These are phyloP conservation scores for Xylaria sp. DNA, from an alignment of 2,329 filamentous ascomycete species.

Conservation along the genomic window DNA sequence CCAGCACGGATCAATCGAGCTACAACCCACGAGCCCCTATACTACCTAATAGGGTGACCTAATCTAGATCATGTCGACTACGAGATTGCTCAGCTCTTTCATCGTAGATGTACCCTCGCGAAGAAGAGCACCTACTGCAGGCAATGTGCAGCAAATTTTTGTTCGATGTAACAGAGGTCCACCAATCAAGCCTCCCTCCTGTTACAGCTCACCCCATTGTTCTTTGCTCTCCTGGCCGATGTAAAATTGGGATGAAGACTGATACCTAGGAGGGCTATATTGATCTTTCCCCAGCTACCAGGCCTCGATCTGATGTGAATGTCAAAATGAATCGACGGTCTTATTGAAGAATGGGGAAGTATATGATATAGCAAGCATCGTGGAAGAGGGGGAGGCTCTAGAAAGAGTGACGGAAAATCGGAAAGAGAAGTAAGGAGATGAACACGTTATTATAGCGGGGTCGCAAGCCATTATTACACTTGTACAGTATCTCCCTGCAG, in stretches of 20 bases:
- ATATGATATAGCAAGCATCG: not conserved
- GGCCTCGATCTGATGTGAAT: not conserved
- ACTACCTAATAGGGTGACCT: conserved; percentile 23
- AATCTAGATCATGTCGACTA: conserved; percentile 32
- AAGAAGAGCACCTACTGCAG: conserved; percentile 1
- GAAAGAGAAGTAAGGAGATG: not conserved
- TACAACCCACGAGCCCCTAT: conserved; percentile 2
- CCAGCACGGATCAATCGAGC: conserved; percentile 4
- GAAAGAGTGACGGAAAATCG: not conserved
- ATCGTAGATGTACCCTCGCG: conserved; percentile 12
- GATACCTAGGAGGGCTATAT: conserved; percentile 1
- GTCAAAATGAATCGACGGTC: not conserved
- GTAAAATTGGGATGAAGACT: not conserved
- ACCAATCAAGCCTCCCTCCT: conserved; percentile 7
- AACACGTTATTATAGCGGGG: conserved; percentile 24
- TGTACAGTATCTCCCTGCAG: not conserved
- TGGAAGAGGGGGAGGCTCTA: not conserved
- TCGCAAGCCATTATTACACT: conserved; percentile 17
- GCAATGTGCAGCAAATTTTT: not conserved
- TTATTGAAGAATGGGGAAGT: conserved; percentile 3
- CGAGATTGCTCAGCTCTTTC: conserved; percentile 20
- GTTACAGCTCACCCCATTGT: conserved; percentile 2
- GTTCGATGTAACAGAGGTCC: conserved; percentile 1
- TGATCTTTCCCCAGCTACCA: conserved; percentile 3
- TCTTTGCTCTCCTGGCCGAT: conserved; percentile 1